Evolutionary conservation across 257 asterid genomes (phyloP), one percentile per base, ranked within the genome.

Genomic region (Paulownia fortunei): DNA sequence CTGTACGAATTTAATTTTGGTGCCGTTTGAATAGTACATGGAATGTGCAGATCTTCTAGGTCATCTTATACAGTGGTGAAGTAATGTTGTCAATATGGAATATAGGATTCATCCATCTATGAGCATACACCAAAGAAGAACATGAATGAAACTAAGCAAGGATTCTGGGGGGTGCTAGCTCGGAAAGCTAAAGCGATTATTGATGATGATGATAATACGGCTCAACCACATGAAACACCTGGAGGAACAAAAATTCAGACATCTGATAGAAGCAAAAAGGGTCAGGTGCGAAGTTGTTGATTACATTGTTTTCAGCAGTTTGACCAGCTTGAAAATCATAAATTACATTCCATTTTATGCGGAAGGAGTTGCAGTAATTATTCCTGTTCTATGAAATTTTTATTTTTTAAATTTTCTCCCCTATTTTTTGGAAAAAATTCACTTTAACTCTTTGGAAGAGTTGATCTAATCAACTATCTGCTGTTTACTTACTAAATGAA

Each of bases 121-220:
- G 91, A 81, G 74, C 90, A 84, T 79, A 78, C 89, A 72, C 86
- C 97, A 73, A 86, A 80, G 84, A 92, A 85, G 81, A 88, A 70
- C 82, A 78, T 84, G 64, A 74, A 76, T 82, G 96, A 91, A 66
- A 77, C 97, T 13, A 94, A 87, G 85, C 97, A 89, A 84, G 94
- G 97, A 66, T 90, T 96, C 83, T 96, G 99, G 99, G 96, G 96
- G 41, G 86, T 75, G 49, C 84, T 96, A 75, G 95, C 97, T 80
- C 88, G 89, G 81, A 96, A 96, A 87, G 98, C 97, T 69, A 96
- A 94, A 82, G 76, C 94, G 26, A 86, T 96, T 77, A 71, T 96
- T 79, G 98, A 94, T 72, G 99, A 96, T 76, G 97, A 92, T 84
- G 97, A 84, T 80, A 83, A 73, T 81, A 83, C 51, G 16, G 82